A percentile compares a stretch with the other conserved stretches of the same genome.
phyloP scores from a whole-genome alignment of 768 basidiomycete species.

The Guyanaporus albipodus region DNA sequence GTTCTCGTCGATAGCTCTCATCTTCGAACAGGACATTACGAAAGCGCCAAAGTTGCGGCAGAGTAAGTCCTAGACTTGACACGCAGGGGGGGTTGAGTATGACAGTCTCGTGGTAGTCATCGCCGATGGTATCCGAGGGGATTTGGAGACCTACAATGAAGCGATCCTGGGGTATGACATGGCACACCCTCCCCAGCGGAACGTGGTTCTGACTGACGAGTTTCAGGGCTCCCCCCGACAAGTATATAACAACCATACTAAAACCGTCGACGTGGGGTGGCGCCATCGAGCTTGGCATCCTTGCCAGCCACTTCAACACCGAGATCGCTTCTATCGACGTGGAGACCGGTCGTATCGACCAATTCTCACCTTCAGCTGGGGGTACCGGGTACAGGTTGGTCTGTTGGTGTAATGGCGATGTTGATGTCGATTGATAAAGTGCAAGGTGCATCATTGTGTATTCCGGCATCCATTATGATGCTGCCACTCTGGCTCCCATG shows the following conservation, averaged over 20 bases:
- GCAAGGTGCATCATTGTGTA: slow-evolving; percentile 76
- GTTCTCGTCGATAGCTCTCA: slow-evolving; percentile 80
- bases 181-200: not conserved
- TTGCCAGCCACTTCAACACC: slow-evolving; percentile 74
- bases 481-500: slow-evolving; percentile 76
- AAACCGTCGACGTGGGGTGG: slow-evolving; percentile 89
- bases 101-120: slow-evolving; percentile 52
- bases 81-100: not conserved
- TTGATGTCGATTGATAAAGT: slow-evolving; percentile 1
- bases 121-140: slow-evolving; percentile 70
- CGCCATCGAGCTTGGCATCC: slow-evolving; percentile 87
- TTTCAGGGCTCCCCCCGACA: slow-evolving; percentile 48
- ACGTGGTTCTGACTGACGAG: not conserved
- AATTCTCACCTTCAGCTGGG: slow-evolving; percentile 49
- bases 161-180: slow-evolving; percentile 77
- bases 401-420: not conserved
- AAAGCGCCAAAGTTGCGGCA: slow-evolving; percentile 69
- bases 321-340: slow-evolving; percentile 92
- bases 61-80: slow-evolving; percentile 42
- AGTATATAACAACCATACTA: slow-evolving; percentile 79
- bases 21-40: slow-evolving; percentile 80
- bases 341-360: slow-evolving; percentile 86
- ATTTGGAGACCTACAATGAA: slow-evolving; percentile 74
- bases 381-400: slow-evolving; percentile 33
- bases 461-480: slow-evolving; percentile 97